Base-by-base conservation (phyloP, 2,329 filamentous ascomycete species). In the Trichophyton schoenleinii region DNA sequence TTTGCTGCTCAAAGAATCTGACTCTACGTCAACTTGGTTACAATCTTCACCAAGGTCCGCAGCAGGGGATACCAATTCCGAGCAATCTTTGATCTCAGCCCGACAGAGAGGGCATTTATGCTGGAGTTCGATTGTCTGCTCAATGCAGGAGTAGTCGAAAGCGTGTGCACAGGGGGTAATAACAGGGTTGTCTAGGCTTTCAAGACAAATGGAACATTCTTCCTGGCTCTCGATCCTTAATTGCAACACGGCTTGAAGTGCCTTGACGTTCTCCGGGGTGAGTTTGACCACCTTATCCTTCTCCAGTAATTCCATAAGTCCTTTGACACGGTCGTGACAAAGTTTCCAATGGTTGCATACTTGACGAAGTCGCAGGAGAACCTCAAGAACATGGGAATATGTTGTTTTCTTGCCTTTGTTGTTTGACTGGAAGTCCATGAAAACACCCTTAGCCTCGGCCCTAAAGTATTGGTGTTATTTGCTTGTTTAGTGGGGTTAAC, bases 331-430 rank as follows among this genome's bases (percentile, higher is more conserved):
- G 36, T 87, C 80, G 58, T 85, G 87, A 69, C 88, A 89, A 9
- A 96, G 80, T 7, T 87, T 86, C 89, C 89, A 95, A 71, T 95
- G 91, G 66, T 92, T 91, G 74, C 91, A 96, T 71, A 88, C 82
- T 74, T 96, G 91, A 18, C 91, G 83, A 66, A 95, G 82, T 11
- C 91, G 85, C 4, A 96, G 81, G 3, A 96, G 79, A 15, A 91
- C 83, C 72, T 95, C 90, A 9, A 96, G 80, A 0, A 96, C 80
- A 67, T 87, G 83, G 7, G 87, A 84, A 69, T 94, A 95, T 0
- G 80, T 80, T 1, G 83, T 78, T 67, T 79, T 72, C 46, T 38
- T 38, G 34, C 75, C 74, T 28, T 72, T 70, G 67, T 72, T 70
- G 74, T 68, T 77, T 65, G 68, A 72, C 63, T 83, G 81, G 71